Evolutionary conservation across 805 yeast species (phyloP).

Genomic region (Lachancea quebecensis): DNA sequence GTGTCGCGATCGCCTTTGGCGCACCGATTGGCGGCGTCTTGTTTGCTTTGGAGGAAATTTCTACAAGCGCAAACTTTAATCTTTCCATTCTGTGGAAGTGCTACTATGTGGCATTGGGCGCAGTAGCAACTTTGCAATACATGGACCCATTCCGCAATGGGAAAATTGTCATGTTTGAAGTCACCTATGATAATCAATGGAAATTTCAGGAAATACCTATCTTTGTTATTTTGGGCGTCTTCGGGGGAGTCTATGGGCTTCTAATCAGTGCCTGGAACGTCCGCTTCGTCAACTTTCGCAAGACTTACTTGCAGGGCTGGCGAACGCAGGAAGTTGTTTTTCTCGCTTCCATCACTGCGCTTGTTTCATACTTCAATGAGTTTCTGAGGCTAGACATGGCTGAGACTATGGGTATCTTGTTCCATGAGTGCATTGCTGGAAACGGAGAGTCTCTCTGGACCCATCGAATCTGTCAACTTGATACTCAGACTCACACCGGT

Average conservation of each 20-base stretch:
- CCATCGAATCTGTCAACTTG: slow-evolving; percentile 36
- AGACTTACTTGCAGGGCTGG: slow-evolving; percentile 44
- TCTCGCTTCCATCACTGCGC: slow-evolving; percentile 62
- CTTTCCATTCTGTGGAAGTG: slow-evolving; percentile 83
- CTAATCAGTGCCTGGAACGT: slow-evolving; percentile 69
- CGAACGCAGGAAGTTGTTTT: slow-evolving; percentile 61
- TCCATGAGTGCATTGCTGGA: slow-evolving; percentile 63
- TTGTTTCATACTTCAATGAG: slow-evolving; percentile 75
- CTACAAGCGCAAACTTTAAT: slow-evolving; percentile 57
- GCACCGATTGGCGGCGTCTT: slow-evolving; percentile 95
- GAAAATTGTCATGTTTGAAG: slow-evolving; percentile 87
- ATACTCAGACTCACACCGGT: slow-evolving; percentile 24
- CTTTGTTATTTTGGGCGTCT: slow-evolving; percentile 70
- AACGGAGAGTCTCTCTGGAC: slow-evolving; percentile 35
- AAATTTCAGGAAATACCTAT: slow-evolving; percentile 76
- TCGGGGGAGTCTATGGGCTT: slow-evolving; percentile 90
- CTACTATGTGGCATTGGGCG: slow-evolving; percentile 83
- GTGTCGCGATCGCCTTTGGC: slow-evolving; percentile 98
- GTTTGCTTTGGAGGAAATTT: slow-evolving; percentile 85
- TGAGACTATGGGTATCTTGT: slow-evolving; percentile 82
- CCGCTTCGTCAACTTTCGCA: slow-evolving; percentile 69
- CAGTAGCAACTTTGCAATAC: slow-evolving; percentile 71
- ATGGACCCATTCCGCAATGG: slow-evolving; percentile 93
- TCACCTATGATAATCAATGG: slow-evolving; percentile 84
- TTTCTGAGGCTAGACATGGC: slow-evolving; percentile 89